A percentile compares a stretch with the other conserved stretches of the same genome.
These are phyloP conservation scores for Theobroma grandiflorum DNA, from an alignment of 441 rosid species.

Conservation along the genomic window DNA sequence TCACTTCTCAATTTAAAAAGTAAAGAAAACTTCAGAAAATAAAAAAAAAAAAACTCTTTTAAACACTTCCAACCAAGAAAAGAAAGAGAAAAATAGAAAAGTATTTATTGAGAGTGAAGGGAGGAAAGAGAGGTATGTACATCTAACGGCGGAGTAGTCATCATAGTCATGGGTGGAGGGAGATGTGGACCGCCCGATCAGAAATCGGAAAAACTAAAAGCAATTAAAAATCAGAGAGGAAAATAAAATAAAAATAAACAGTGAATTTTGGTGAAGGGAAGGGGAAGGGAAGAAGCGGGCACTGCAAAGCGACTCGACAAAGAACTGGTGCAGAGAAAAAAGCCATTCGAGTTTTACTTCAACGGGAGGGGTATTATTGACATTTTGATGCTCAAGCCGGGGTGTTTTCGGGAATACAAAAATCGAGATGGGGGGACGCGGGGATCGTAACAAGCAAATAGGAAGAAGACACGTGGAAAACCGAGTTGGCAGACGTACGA, in stretches of 20 bases:
- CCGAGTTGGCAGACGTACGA: neutral
- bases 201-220: constrained; percentile 30
- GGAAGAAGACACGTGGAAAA: constrained; percentile 15
- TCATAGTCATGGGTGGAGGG: constrained; percentile 68
- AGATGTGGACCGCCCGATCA: constrained; percentile 47
- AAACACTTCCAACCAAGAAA: neutral
- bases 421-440: neutral
- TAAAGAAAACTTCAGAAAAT: constrained; percentile 36
- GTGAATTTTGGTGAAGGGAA: constrained; percentile 5
- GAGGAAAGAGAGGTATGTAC: constrained; percentile 47
- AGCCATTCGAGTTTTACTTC: constrained; percentile 18
- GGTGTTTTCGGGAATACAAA: constrained; percentile 3
- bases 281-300: constrained; percentile 30
- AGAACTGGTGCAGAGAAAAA: constrained; percentile 30
- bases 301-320: constrained; percentile 34
- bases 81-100: constrained; percentile 14
- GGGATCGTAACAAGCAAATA: constrained; percentile 22
- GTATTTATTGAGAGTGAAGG: constrained; percentile 16
- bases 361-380: constrained; percentile 33
- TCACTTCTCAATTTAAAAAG: constrained; percentile 9
- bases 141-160: constrained; percentile 88
- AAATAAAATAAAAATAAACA: constrained; percentile 1
- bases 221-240: constrained; percentile 21
- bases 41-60: constrained; percentile 4
- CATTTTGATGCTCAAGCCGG: neutral